Base-by-base conservation (phyloP, 495 filamentous ascomycete genomes). In the Xylaria acuta region DNA sequence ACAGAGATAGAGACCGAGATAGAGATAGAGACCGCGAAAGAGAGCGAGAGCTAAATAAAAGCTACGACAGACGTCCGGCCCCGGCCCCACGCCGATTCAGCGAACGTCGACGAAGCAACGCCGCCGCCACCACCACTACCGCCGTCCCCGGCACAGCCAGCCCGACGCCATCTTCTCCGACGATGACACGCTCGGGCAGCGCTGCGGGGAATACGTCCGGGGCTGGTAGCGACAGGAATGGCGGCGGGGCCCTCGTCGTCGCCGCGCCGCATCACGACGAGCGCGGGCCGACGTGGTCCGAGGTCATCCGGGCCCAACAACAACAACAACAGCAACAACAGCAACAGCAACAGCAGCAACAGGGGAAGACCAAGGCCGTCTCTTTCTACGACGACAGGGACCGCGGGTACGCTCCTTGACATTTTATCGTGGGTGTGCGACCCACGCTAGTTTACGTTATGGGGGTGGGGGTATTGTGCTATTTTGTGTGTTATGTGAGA, bases 211-310 rank as follows among this genome's bases (percentile, higher is more conserved):
- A 38, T 32, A 58, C 20, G 20, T 1, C n/a, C 53, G 53, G 25
- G 4, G 53, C 27, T 11, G 72, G 63, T 18, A n/a, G n/a, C n/a
- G 51, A 59, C 6, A 30, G 53, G 53, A 69, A 18, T 14, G 27
- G 53, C 34, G 60, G 64, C 59, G 73, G n/a, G n/a, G n/a, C 59
- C 16, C 58, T 56, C 43, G 54, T 64, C 7, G 51, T 60, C 41
- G 60, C 47, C 16, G 18, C 58, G 40, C 67, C 47, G 56, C 22
- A 69, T 41, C 25, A 64, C 0, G 73, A 76, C 5, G 76, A 76
- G 6, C 73, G 69, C 59, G 75, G 73, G 5, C 76, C 76, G 51
- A 78, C 76, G 66, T 78, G 76, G 76, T 72, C 71, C 22, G 76
- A 78, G 59, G 76, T 71, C 25, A 43, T 78, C 18, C 65, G 67